A percentile compares a stretch with the other conserved stretches of the same genome.
These are phyloP conservation scores for Cornus suecica DNA, from an alignment of 148 eudicot genomes.

Conservation along the genomic window DNA sequence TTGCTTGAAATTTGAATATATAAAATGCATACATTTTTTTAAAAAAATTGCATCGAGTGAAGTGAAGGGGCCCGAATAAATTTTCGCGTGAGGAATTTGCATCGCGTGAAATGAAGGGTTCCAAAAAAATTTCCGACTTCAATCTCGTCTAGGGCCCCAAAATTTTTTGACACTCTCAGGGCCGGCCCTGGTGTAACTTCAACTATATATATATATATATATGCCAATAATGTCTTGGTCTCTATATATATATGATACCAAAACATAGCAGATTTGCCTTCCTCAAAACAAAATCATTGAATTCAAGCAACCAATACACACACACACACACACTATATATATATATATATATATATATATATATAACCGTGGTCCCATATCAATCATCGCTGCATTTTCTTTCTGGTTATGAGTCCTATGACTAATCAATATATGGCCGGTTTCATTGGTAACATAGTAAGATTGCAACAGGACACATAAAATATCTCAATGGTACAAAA, in stretches of 20 bases:
- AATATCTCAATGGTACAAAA: constrained; percentile 10
- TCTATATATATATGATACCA: background rate
- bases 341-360: background rate
- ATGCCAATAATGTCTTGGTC: background rate
- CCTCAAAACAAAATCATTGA: background rate
- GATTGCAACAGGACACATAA: background rate
- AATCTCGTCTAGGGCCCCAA: too few species aligned
- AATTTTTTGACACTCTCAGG: too few species aligned
- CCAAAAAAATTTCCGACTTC: too few species aligned
- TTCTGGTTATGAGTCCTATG: background rate
- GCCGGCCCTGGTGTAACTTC: too few species aligned
- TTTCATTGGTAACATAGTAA: background rate
- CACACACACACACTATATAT: too few species aligned
- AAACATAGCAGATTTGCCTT: background rate
- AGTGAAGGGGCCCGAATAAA: too few species aligned
- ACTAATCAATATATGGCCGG: constrained; percentile 1
- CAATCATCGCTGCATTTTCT: constrained; percentile 3
- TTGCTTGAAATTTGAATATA: too few species aligned
- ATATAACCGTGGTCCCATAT: constrained; percentile 11
- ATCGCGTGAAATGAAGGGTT: too few species aligned
- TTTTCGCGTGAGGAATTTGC: too few species aligned
- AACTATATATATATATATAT: too few species aligned
- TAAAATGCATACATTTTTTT: too few species aligned
- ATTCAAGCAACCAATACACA: background rate
- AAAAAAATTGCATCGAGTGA: too few species aligned